Conservation (phyloP, 1,139 yeast species). For the Geotrichum citri-aurantii region DNA sequence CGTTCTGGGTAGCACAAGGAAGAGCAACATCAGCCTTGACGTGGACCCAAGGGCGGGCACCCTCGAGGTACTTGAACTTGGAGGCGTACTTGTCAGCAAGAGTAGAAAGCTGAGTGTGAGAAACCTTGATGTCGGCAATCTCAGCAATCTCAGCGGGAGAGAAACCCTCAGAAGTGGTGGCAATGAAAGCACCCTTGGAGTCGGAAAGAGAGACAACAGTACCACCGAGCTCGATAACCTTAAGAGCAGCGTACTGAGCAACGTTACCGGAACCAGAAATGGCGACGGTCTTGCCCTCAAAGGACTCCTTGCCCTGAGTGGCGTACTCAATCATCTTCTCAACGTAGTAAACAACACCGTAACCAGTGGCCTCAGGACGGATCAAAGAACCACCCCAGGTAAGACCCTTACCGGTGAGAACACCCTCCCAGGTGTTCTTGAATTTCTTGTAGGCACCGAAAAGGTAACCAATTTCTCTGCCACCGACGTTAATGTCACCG, state of each 20-base stretch:
- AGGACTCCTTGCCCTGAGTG: conserved; percentile 77
- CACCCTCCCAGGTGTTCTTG: conserved; percentile 95
- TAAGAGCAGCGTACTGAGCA: conserved; percentile 97
- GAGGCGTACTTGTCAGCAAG: conserved; percentile 53
- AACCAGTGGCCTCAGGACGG: conserved; percentile 99
- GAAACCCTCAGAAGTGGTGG: conserved; percentile 57
- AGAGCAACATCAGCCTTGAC: conserved; percentile 91
- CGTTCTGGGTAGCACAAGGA: conserved; percentile 98
- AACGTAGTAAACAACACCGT: conserved; percentile 93
- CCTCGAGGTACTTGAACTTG: conserved; percentile 66
- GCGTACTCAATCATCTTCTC: conserved; percentile 97
- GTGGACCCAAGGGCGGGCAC: conserved; percentile 95
- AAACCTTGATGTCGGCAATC: conserved; percentile 75
- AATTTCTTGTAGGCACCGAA: conserved; percentile 94
- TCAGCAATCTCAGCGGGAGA: conserved; percentile 71
- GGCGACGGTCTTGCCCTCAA: conserved; percentile 90
- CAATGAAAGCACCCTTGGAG: conserved; percentile 81
- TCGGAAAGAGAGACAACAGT: conserved; percentile 89
- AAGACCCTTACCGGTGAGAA: conserved; percentile 95
- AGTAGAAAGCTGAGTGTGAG: conserved; percentile 70
- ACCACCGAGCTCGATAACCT: conserved; percentile 95
- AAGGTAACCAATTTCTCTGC: conserved; percentile 86
- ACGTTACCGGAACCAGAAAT: conserved; percentile 98
- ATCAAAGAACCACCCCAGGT: conserved; percentile 98
- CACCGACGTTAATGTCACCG: conserved; percentile 93